These are phyloP conservation scores for Fraxinus quadrangulata DNA, from an alignment of 257 asterid genomes.

Conservation along the genomic window DNA sequence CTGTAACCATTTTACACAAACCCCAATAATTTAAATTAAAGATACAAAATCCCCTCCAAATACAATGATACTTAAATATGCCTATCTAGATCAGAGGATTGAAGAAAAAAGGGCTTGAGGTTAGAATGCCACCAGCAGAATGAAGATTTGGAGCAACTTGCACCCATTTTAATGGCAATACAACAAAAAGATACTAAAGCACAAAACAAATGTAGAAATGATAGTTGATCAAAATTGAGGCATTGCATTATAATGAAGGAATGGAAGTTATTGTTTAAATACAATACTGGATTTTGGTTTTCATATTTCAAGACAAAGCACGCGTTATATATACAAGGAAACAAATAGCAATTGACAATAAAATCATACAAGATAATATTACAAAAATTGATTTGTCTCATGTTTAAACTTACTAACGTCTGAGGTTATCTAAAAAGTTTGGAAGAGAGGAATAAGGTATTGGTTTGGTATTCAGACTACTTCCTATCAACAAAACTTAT, in stretches of 20 bases:
- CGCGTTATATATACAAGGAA: conserved; percentile 37
- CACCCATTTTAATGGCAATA: conserved; percentile 46
- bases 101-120: conserved; percentile 52
- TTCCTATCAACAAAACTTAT: too few species aligned
- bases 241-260: conserved; percentile 24
- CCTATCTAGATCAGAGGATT: conserved; percentile 49
- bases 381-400: too few species aligned
- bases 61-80: not conserved
- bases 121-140: conserved; percentile 66
- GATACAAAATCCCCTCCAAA: conserved; percentile 4
- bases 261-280: not conserved
- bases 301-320: conserved; percentile 32
- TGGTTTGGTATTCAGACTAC: too few species aligned
- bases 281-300: not conserved
- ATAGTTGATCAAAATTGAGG: conserved; percentile 9
- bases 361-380: too few species aligned
- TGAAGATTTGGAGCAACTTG: conserved; percentile 53
- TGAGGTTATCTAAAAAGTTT: too few species aligned
- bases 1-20: conserved; percentile 31
- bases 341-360: too few species aligned
- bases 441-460: too few species aligned
- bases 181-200: not conserved
- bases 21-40: not conserved
- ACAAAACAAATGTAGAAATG: not conserved
- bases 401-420: too few species aligned